Evolutionary conservation across 192 early-diverging fungal species (phyloP).

Genomic region (Chytriomyces sp.): DNA sequence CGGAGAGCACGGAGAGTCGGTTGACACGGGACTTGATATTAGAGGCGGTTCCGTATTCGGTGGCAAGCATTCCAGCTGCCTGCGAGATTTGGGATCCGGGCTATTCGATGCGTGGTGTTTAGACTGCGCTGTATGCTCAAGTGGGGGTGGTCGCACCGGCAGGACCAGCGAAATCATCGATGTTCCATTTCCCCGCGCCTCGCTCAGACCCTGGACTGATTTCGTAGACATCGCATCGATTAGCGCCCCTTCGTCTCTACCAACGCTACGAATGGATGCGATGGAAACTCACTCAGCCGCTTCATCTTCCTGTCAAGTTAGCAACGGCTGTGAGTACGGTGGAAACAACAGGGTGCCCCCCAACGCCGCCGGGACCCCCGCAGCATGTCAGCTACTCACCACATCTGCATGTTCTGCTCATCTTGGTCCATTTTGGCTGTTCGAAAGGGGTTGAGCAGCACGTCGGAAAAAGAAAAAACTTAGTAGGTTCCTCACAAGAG

Average conservation of each 20-base stretch:
- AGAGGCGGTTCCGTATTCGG: slow-evolving; percentile 99
- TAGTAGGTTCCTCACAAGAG: too few relatives aligned
- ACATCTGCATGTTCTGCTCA: slow-evolving; percentile 27
- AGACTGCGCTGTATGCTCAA: background rate
- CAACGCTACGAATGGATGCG: too few relatives aligned
- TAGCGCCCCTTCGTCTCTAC: background rate
- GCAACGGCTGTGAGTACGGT: background rate
- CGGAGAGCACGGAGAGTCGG: slow-evolving; percentile 91
- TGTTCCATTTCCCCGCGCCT: slow-evolving; percentile 96
- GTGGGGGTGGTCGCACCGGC: slow-evolving; percentile 66
- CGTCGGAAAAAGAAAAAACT: too few relatives aligned
- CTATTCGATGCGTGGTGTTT: slow-evolving; percentile 1
- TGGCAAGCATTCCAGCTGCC: slow-evolving; percentile 90
- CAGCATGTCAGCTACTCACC: background rate
- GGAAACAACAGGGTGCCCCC: background rate
- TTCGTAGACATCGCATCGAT: background rate
- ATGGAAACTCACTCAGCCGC: slow-evolving; percentile 33
- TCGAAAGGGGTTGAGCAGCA: too few relatives aligned
- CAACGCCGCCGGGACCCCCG: too few relatives aligned
- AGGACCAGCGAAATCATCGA: slow-evolving; percentile 99
- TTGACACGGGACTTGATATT: slow-evolving; percentile 99
- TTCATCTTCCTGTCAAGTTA: slow-evolving; percentile 29
- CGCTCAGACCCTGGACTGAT: slow-evolving; percentile 85
- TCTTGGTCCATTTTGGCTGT: too few relatives aligned
- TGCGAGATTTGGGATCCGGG: slow-evolving; percentile 92